These are phyloP conservation scores for Nissolia schottii DNA, from an alignment of 306 rosid species.

Conservation along the genomic window DNA sequence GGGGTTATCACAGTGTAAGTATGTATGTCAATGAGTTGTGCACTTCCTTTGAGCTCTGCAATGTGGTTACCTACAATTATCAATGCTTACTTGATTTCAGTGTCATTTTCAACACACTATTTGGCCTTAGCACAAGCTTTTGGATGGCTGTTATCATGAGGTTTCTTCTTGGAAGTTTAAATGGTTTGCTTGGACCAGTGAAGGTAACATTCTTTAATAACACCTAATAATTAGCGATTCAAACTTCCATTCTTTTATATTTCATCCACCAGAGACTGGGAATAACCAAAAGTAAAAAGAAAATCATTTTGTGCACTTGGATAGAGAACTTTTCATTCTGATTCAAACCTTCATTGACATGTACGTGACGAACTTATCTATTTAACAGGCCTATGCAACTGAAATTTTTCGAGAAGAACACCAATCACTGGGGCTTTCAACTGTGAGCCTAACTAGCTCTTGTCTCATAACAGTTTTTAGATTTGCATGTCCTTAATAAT, in stretches of 20 bases:
- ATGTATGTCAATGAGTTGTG: not conserved
- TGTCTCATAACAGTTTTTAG: not conserved
- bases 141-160: slow-evolving; percentile 85
- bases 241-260: too few relatives aligned
- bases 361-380: slow-evolving; percentile 9
- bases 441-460: slow-evolving; percentile 45
- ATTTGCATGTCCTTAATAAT: not conserved
- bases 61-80: not conserved
- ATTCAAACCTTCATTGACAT: not conserved
- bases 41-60: not conserved
- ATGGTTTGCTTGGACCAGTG: slow-evolving; percentile 83
- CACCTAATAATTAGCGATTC: not conserved
- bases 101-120: slow-evolving; percentile 74
- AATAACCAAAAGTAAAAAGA: not conserved
- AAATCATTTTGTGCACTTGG: not conserved
- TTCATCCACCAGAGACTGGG: not conserved
- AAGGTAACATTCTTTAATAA: slow-evolving; percentile 47
- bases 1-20: slow-evolving; percentile 60
- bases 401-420: slow-evolving; percentile 71
- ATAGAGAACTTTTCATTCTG: not conserved
- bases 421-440: slow-evolving; percentile 72
- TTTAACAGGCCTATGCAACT: slow-evolving; percentile 68
- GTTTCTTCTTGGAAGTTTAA: slow-evolving; percentile 80
- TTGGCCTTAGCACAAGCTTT: slow-evolving; percentile 80
- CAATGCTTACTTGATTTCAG: slow-evolving; percentile 36